A percentile compares a stretch with the other conserved stretches of the same genome.
Conservation (phyloP, 345 rosid species). For the Corchorus olitorius region DNA sequence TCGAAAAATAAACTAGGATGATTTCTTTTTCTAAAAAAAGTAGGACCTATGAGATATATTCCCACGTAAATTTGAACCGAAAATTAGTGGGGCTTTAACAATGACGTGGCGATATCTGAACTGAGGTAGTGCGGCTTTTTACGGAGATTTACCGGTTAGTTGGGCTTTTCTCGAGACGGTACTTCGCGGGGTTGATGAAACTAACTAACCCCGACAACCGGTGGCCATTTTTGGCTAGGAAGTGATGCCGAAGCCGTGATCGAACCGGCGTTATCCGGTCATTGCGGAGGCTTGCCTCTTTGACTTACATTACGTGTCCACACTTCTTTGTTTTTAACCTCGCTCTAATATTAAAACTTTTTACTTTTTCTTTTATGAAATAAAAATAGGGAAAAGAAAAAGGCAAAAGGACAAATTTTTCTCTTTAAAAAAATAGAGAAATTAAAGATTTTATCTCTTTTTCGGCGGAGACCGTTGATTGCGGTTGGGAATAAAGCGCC, state of each 20-base stretch:
- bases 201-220: slow-evolving; percentile 21
- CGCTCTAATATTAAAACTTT: background rate
- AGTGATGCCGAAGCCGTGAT: slow-evolving; percentile 49
- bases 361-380: background rate
- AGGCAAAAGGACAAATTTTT: slow-evolving; percentile 2
- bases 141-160: background rate
- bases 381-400: background rate
- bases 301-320: slow-evolving; percentile 43
- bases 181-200: background rate
- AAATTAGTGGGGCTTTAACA: background rate
- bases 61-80: background rate
- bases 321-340: slow-evolving; percentile 5
- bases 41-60: background rate
- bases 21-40: too few species aligned
- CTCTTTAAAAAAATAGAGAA: background rate
- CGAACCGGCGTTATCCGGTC: slow-evolving; percentile 59
- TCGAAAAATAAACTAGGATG: too few species aligned
- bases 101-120: slow-evolving; percentile 25
- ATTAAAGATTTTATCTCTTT: slow-evolving; percentile 28
- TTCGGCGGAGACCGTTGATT: slow-evolving; percentile 88
- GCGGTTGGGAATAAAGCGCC: slow-evolving; percentile 85
- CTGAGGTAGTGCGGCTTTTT: background rate
- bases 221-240: background rate
- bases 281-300: slow-evolving; percentile 53
- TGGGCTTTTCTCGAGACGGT: background rate